Evolutionary conservation across 306 rosid species (phyloP), one percentile per base, ranked within the genome.

Genomic region (Luffa acutangula): DNA sequence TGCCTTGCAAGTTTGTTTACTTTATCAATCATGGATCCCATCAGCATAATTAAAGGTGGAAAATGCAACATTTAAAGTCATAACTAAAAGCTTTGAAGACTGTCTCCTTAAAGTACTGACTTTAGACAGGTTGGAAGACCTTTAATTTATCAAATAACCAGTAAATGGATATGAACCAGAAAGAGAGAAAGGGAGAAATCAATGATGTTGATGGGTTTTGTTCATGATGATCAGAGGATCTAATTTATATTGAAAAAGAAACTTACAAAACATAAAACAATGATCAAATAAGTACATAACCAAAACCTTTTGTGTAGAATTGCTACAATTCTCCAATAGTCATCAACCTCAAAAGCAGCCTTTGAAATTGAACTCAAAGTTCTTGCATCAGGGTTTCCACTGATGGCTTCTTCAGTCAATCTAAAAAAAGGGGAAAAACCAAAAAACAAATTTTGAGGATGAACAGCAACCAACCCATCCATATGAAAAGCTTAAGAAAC

Each of bases 341-440:
- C 99, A 66, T 93, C 99, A 1, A 95, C 70, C 62, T 95, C 99
- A 88, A 95, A 95, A 89, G 99, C 99, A 83, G 97, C 92, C 83
- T 65, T 93, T 76, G 99, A 95, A 74, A 95, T 95, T 77, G 97
- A 89, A 83, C 84, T 84, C 81, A 95, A 86, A 21, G 96, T 87
- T 58, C 83, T 85, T n/a, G 89, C 73, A 76, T 88, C 95, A 9
- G 96, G 88, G 86, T 91, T 93, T 78, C 89, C 99, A 84, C 72
- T 76, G 9, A 93, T 88, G 79, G 96, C 96, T 80, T 95, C 99
- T 84, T 95, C 97, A 46, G 92, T 87, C 93, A 90, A 87, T 81
- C 98, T 92, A 49, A 52, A 17, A 64, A 6, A 21, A 10, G 18
- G 66, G 56, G 66, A 9, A 57, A 33, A 67, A 12, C 39, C 42